Conservation (phyloP, 306 rosid genomes). For the Trifolium pratense region DNA sequence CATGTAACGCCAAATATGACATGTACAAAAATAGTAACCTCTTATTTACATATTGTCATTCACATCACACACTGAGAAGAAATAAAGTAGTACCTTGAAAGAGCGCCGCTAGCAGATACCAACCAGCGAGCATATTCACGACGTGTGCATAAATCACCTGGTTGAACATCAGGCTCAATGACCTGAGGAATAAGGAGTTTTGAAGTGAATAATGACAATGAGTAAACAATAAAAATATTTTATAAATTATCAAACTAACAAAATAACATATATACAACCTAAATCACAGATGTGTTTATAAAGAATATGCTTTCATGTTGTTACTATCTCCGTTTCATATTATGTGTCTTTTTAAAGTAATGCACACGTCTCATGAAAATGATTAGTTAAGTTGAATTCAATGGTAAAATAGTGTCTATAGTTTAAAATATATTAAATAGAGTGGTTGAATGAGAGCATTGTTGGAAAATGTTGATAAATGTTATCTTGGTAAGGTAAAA, state of each 20-base stretch:
- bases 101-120: constrained; percentile 88
- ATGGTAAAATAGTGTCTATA: too few relatives aligned
- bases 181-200: constrained; percentile 61
- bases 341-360: not conserved
- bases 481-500: too few relatives aligned
- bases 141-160: constrained; percentile 88
- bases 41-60: constrained; percentile 12
- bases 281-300: constrained; percentile 16
- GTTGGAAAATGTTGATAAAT: too few relatives aligned
- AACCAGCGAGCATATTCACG: constrained; percentile 98
- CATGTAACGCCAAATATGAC: constrained; percentile 34
- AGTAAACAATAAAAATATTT: not conserved
- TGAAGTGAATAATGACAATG: constrained; percentile 14
- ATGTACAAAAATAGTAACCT: constrained; percentile 12
- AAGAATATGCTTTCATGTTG: constrained; percentile 10
- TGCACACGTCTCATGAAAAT: too few relatives aligned
- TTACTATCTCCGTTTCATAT: not conserved
- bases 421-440: too few relatives aligned
- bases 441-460: too few relatives aligned
- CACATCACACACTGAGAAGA: constrained; percentile 25
- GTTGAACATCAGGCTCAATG: constrained; percentile 85
- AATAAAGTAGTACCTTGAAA: constrained; percentile 74
- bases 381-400: too few relatives aligned
- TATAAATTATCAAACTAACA: constrained; percentile 15
- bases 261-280: constrained; percentile 3